Conservation (phyloP, 805 yeast genomes). For the Dipodascus geniculatus region DNA sequence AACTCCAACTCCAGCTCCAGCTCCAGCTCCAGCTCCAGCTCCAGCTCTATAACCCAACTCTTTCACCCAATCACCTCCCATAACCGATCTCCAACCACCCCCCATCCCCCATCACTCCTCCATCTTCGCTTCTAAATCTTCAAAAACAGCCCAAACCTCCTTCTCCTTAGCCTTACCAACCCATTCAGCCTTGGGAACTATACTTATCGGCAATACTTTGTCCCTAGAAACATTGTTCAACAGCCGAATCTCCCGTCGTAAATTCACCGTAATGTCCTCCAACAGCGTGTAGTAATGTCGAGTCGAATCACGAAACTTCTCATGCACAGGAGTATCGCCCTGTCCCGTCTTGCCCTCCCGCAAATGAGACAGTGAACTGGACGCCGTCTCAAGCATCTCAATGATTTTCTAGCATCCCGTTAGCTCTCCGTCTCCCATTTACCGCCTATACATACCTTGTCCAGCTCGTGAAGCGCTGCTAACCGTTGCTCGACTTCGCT, state of each 20-base stretch:
- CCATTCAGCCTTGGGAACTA: slow-evolving; percentile 60
- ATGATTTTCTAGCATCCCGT: slow-evolving; percentile 11
- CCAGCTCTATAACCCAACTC: background rate
- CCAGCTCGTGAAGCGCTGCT: slow-evolving; percentile 19
- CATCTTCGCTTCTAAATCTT: slow-evolving; percentile 13
- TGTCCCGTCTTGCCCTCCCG: slow-evolving; percentile 19
- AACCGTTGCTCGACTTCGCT: slow-evolving; percentile 21
- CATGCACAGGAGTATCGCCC: slow-evolving; percentile 21
- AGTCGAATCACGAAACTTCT: slow-evolving; percentile 34
- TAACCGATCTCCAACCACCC: background rate
- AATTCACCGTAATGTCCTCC: slow-evolving; percentile 44
- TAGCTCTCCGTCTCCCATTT: background rate
- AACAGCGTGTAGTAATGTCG: slow-evolving; percentile 40
- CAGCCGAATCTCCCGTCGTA: slow-evolving; percentile 55
- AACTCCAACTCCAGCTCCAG: too few species aligned
- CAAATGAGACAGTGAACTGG: slow-evolving; percentile 18
- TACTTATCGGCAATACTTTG: slow-evolving; percentile 51
- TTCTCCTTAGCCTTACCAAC: slow-evolving; percentile 48
- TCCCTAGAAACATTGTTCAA: slow-evolving; percentile 39
- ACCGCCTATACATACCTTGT: slow-evolving; percentile 11
- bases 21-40: too few species aligned
- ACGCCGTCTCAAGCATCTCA: slow-evolving; percentile 18
- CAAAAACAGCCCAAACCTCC: slow-evolving; percentile 25
- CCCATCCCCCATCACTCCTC: too few species aligned
- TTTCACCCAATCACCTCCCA: background rate